Evolutionary conservation across 305 asterid species (phyloP).

Genomic region (Solanum hybrid): DNA sequence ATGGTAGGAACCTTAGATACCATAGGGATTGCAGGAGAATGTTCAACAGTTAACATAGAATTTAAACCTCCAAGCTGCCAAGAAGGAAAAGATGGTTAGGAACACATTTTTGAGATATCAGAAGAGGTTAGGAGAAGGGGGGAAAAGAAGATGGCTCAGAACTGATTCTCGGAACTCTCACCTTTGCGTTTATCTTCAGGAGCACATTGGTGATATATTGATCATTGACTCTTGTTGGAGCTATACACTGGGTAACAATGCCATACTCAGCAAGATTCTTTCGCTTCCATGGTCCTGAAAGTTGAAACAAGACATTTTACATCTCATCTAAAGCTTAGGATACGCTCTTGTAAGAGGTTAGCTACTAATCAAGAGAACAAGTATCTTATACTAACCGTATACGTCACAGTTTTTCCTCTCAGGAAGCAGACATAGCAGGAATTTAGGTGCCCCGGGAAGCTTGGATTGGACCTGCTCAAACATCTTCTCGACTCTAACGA

Average conservation of each 20-base stretch:
- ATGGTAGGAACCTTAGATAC: conserved; percentile 68
- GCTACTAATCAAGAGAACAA: background rate
- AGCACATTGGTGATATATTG: conserved; percentile 73
- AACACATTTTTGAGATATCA: background rate
- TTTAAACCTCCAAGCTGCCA: conserved; percentile 87
- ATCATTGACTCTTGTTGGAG: conserved; percentile 64
- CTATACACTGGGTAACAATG: conserved; percentile 77
- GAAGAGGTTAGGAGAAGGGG: background rate
- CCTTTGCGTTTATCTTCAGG: conserved; percentile 88
- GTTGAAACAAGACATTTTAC: background rate
- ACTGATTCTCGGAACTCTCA: conserved; percentile 4
- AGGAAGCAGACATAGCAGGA: conserved; percentile 55
- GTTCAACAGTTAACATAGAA: conserved; percentile 53
- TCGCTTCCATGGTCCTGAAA: conserved; percentile 85
- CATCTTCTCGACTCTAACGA: conserved; percentile 17
- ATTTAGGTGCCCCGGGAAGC: conserved; percentile 47
- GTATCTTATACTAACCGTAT: conserved; percentile 32
- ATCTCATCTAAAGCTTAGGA: background rate
- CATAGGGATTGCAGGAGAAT: conserved; percentile 43
- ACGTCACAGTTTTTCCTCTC: conserved; percentile 60
- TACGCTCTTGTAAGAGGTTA: background rate
- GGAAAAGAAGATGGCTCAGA: background rate
- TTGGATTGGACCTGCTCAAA: conserved; percentile 29
- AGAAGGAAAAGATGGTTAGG: background rate
- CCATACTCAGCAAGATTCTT: conserved; percentile 73